Percentiles rank a stretch among this genome's conserved stretches.
These are phyloP conservation scores for Trichothecium sympodiale DNA, from an alignment of 2,329 filamentous ascomycete species.

Conservation along the genomic window DNA sequence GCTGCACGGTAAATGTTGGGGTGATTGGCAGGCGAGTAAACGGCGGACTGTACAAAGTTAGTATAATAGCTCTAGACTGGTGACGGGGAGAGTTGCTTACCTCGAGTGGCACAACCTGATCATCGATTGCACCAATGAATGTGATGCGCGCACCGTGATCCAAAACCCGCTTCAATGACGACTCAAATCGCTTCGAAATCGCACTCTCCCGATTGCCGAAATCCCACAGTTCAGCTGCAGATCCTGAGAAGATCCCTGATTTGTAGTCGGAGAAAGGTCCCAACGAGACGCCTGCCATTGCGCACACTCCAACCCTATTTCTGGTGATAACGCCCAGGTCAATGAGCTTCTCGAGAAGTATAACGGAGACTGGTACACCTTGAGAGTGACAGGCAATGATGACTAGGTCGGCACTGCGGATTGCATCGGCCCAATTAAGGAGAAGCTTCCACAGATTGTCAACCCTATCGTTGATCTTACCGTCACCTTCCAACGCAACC, in stretches of 20 bases:
- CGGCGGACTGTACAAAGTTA: conserved; percentile 51
- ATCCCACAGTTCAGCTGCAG: conserved; percentile 89
- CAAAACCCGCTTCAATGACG: conserved; percentile 62
- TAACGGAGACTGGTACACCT: conserved; percentile 85
- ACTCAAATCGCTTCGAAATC: conserved; percentile 72
- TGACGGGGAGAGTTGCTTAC: too few relatives aligned
- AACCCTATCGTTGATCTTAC: conserved; percentile 79
- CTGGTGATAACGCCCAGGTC: conserved; percentile 74
- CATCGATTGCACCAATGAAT: conserved; percentile 90
- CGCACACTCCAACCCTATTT: conserved; percentile 75
- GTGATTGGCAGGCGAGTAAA: conserved; percentile 76
- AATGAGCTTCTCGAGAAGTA: conserved; percentile 86
- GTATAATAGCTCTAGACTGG: too few relatives aligned
- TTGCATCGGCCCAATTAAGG: conserved; percentile 87
- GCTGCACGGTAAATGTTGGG: conserved; percentile 94
- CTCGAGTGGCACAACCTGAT: conserved; percentile 90
- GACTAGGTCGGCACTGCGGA: conserved; percentile 79
- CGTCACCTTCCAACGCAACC: conserved; percentile 88
- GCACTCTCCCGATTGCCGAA: conserved; percentile 74
- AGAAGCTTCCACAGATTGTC: conserved; percentile 90
- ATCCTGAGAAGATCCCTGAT: conserved; percentile 77
- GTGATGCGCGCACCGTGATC: conserved; percentile 73
- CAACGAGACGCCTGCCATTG: conserved; percentile 81
- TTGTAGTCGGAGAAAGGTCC: conserved; percentile 91
- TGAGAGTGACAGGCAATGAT: conserved; percentile 92